phyloP scores from a whole-genome alignment of 208 protist species.

The Crithidia sp. region DNA sequence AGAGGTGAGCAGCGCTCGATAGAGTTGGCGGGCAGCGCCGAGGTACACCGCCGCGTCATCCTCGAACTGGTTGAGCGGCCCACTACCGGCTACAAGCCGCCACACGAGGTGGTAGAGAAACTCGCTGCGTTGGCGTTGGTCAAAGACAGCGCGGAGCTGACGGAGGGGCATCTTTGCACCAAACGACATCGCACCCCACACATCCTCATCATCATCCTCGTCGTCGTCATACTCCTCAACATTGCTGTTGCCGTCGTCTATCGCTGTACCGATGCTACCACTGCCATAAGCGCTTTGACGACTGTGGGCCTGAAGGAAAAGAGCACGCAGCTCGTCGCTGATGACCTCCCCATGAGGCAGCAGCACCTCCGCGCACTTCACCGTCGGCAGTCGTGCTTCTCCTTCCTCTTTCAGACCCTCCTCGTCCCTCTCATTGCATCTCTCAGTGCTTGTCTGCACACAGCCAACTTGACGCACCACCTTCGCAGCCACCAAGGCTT shows the following conservation, averaged over 20 bases:
- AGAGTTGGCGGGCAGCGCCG: slow-evolving; percentile 42
- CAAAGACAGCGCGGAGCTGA: slow-evolving; percentile 38
- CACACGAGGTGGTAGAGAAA: slow-evolving; percentile 80
- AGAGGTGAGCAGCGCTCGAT: slow-evolving; percentile 52
- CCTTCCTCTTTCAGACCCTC: neutral
- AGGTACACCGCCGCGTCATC: slow-evolving; percentile 70
- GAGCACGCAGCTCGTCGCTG: slow-evolving; percentile 70
- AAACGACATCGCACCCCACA: slow-evolving; percentile 19
- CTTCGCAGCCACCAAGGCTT: slow-evolving; percentile 34
- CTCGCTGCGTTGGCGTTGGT: slow-evolving; percentile 39
- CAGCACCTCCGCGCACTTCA: slow-evolving; percentile 54
- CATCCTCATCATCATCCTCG: slow-evolving; percentile 49
- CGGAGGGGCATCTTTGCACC: slow-evolving; percentile 29
- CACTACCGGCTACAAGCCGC: slow-evolving; percentile 70
- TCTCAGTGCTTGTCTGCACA: too few species aligned
- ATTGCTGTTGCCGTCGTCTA: neutral
- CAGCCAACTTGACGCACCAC: slow-evolving; percentile 37
- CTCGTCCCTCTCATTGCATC: neutral
- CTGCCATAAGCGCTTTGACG: neutral
- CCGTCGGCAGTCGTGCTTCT: slow-evolving; percentile 35
- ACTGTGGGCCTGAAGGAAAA: slow-evolving; percentile 59
- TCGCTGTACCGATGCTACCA: neutral
- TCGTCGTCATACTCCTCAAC: neutral
- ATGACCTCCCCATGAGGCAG: slow-evolving; percentile 62
- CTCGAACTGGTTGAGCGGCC: slow-evolving; percentile 83